Percentiles rank a stretch among this genome's conserved stretches.
Conservation (phyloP, 106 monocot genomes). For the Ottelia alismoides region DNA sequence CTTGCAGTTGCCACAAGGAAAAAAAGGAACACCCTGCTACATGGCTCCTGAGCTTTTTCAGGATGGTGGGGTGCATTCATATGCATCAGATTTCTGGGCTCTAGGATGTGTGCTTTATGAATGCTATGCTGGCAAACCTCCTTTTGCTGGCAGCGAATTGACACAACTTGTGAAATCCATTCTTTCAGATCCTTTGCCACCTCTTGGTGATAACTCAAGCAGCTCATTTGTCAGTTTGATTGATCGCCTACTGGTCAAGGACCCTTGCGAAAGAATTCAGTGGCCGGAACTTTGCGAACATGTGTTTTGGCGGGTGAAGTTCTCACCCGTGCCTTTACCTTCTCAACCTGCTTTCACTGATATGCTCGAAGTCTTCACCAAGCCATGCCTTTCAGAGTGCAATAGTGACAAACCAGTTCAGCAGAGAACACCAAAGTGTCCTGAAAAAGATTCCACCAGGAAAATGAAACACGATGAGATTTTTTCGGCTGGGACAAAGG, state of each 20-base stretch:
- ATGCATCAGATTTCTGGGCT: conserved; percentile 99
- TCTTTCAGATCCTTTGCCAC: conserved; percentile 66
- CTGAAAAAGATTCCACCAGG: conserved; percentile 25
- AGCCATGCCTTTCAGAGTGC: conserved; percentile 38
- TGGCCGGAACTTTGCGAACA: conserved; percentile 87
- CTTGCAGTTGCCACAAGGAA: conserved; percentile 43
- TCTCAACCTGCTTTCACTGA: conserved; percentile 60
- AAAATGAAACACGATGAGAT: conserved; percentile 44
- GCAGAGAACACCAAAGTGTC: conserved; percentile 37
- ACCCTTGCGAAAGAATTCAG: conserved; percentile 78
- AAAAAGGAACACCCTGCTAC: conserved; percentile 92
- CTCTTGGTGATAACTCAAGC: conserved; percentile 60
- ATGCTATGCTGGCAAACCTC: conserved; percentile 81
- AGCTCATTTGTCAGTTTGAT: conserved; percentile 59
- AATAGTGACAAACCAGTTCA: conserved; percentile 40
- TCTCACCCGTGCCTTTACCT: conserved; percentile 40
- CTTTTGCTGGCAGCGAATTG: conserved; percentile 72
- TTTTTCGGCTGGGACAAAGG: conserved; percentile 17
- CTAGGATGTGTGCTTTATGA: conserved; percentile 93
- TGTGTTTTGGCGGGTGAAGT: conserved; percentile 77
- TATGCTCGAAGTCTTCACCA: conserved; percentile 46
- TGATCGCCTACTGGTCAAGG: conserved; percentile 57
- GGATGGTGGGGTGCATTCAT: conserved; percentile 92
- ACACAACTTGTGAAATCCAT: conserved; percentile 88
- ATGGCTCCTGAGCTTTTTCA: conserved; percentile 99